Conservation (phyloP, 106 monocot genomes). For the Amphibolis antarctica region DNA sequence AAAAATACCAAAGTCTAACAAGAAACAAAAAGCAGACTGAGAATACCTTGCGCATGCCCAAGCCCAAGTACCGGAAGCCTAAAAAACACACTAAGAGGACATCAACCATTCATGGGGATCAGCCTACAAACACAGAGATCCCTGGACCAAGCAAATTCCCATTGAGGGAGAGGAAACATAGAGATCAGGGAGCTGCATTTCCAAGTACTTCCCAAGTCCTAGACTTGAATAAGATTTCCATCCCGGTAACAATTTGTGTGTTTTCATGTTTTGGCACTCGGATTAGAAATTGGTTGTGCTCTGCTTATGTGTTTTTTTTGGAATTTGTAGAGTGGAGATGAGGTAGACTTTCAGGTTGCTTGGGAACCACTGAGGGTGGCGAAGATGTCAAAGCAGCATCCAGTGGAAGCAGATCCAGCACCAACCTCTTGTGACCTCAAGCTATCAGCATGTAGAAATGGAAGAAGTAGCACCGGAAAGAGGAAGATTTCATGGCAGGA, state of each 20-base stretch:
- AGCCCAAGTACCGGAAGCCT: not conserved
- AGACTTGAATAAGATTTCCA: slow-evolving; percentile 51
- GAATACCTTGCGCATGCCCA: not conserved
- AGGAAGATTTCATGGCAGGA: slow-evolving; percentile 80
- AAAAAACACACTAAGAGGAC: slow-evolving; percentile 17
- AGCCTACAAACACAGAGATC: slow-evolving; percentile 1
- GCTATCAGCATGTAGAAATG: slow-evolving; percentile 31
- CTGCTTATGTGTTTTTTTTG: not conserved
- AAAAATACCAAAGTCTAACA: slow-evolving; percentile 33
- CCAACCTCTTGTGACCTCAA: slow-evolving; percentile 18
- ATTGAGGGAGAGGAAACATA: slow-evolving; percentile 16
- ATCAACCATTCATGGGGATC: not conserved
- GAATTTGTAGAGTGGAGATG: slow-evolving; percentile 30
- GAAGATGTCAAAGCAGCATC: slow-evolving; percentile 7
- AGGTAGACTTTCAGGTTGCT: slow-evolving; percentile 25
- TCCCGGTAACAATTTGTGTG: slow-evolving; percentile 24
- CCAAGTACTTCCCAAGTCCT: slow-evolving; percentile 21
- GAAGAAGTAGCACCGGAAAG: slow-evolving; percentile 32
- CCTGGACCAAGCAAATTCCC: not conserved
- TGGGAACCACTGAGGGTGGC: slow-evolving; percentile 20
- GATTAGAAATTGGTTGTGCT: not conserved
- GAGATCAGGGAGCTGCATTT: slow-evolving; percentile 14
- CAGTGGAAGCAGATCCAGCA: slow-evolving; percentile 24
- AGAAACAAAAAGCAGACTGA: slow-evolving; percentile 12
- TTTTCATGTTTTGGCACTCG: not conserved